These are phyloP conservation scores for Calocybe indica DNA, from an alignment of 768 basidiomycete genomes.

Conservation along the genomic window DNA sequence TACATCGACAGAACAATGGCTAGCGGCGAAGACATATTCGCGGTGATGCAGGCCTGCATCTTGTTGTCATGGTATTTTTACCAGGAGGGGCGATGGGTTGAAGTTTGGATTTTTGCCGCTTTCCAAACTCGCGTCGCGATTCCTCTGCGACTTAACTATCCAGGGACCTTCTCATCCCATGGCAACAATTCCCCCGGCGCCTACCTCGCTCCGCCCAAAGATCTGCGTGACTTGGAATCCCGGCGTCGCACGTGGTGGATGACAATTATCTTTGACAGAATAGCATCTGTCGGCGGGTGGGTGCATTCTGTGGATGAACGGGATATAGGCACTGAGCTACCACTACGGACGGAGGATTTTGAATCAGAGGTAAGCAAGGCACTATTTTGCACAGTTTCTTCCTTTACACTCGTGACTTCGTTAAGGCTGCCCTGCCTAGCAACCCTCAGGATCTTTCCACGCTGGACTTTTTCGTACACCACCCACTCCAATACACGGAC, in stretches of 20 bases:
- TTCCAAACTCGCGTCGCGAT: slow-evolving; percentile 81
- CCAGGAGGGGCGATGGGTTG: slow-evolving; percentile 85
- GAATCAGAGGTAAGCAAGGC: slow-evolving; percentile 54
- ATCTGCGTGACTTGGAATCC: slow-evolving; percentile 68
- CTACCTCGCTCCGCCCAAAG: slow-evolving; percentile 76
- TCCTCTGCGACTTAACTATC: slow-evolving; percentile 79
- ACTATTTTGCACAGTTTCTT: background rate
- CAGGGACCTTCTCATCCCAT: slow-evolving; percentile 73
- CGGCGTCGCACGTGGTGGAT: slow-evolving; percentile 89
- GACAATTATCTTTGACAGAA: slow-evolving; percentile 82
- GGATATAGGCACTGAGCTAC: slow-evolving; percentile 81
- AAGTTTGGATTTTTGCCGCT: slow-evolving; percentile 87
- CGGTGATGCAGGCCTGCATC: slow-evolving; percentile 82
- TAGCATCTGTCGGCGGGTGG: slow-evolving; percentile 79
- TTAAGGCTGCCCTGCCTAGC: slow-evolving; percentile 54
- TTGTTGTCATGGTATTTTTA: slow-evolving; percentile 89
- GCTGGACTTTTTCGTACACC: slow-evolving; percentile 60
- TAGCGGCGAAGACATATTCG: slow-evolving; percentile 83
- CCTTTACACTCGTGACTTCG: slow-evolving; percentile 1
- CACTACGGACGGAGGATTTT: slow-evolving; percentile 70
- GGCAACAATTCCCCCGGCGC: slow-evolving; percentile 66
- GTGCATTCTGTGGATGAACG: slow-evolving; percentile 79
- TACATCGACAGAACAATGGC: slow-evolving; percentile 89
- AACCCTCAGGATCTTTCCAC: slow-evolving; percentile 73
- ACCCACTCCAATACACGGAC: slow-evolving; percentile 76